Evolutionary conservation across 495 filamentous ascomycete genomes (phyloP), one percentile per base, ranked within the genome.

Genomic region (Penicillium silybi): DNA sequence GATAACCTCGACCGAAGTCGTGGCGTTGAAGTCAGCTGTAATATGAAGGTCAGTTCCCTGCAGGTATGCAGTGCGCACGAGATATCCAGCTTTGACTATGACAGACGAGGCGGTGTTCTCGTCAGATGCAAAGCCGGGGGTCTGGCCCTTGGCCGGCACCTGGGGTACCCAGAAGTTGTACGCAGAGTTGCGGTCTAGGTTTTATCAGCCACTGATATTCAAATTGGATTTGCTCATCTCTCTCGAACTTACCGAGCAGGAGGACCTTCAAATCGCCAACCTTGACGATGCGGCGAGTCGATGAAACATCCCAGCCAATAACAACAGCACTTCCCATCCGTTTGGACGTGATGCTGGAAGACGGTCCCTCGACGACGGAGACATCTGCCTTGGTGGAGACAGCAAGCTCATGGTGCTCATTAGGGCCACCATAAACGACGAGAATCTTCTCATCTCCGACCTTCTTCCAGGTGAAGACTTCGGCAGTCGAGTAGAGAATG

Each of bases 131-230:
- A 63, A 78, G 4, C 65, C 68, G 18, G 72, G 65, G 16, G 52
- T 56, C 13, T 41, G 66, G n/a, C 56, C 66, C n/a, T 35, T 53
- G 46, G 53, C 56, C 1, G 66, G 66, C 10, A 84, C 61, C 51
- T 86, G 72, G 2, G 84, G 78, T 11, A 80, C 76, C 87, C 86
- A 90, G 74, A 85, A 88, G 57, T 87, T 82, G 68, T 89, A 89
- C 0, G 84, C 86, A n/a, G 78, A 70, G 65, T 87, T 84, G n/a
- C 86, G 79, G 57, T 86, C 83, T 73, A 50, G 15, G 11, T 10
- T 10, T 35, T 4, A n/a, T 57, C 18, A 56, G 59, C 45, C 4
- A 22, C 6, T 13, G 15, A 13, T 32, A 17, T 20, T 11, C 25
- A 15, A 11, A 16, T 32, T 20, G 13, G 5, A 2, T 40, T 4